Evolutionary conservation across 108 stramenopile species (phyloP), one percentile per base, ranked within the genome.

Genomic region (Stephanodiscus minutulus): DNA sequence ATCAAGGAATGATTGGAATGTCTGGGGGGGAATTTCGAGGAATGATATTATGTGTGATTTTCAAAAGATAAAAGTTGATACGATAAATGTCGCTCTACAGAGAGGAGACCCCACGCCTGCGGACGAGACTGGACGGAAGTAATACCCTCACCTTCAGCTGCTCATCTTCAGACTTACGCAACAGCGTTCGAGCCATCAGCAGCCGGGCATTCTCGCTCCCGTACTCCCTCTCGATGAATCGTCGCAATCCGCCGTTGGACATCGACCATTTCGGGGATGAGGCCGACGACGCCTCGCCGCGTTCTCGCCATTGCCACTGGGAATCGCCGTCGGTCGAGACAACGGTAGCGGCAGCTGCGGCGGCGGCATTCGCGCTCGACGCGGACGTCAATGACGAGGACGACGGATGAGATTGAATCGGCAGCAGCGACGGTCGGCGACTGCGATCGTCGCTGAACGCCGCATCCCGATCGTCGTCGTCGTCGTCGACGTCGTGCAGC

Each of bases 151-250:
- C 79, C 73, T 74, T 35, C 59, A 80, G 39, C 41, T 80, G 79
- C 61, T 80, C 80, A 0, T 65, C 37, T 41, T 76, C 75, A 3
- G 65, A 60, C 47, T 64, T 61, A 18, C 15, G 33, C 69, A 81
- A 52, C 27, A 81, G 33, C 6, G 43, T 59, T 31, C 8, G 25
- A 27, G 75, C 77, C 71, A 72, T 10, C 36, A 88, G 68, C 22
- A 43, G 39, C 4, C 47, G 25, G 24, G 82, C 83, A 35, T 72
- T 55, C 11, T 72, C 63, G 3, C 46, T 22, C n/a, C 83, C 88
- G 65, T 86, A 88, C 55, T 85, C 78, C 44, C 70, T 50, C 61
- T 82, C 61, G 12, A 88, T 66, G 85, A 85, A 88, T 27, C 67
- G 63, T 29, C 35, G 35, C 35, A 81, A 76, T 48, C 58, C 58